Conservation (phyloP, 2,329 filamentous ascomycete genomes). For the Trichophyton mentagrophytes region DNA sequence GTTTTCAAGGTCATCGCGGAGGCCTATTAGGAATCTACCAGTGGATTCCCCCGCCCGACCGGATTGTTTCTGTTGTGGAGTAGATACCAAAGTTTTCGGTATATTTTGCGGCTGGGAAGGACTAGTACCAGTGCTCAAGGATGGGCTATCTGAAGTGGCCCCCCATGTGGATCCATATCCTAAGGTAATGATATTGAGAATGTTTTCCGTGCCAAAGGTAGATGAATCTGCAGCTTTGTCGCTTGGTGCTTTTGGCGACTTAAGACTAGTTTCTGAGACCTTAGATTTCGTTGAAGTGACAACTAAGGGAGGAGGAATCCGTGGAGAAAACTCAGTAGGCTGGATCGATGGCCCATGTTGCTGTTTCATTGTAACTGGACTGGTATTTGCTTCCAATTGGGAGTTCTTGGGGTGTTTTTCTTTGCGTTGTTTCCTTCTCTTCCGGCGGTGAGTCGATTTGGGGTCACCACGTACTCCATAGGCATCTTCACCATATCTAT, state of each 20-base stretch:
- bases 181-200: slow-evolving; percentile 39
- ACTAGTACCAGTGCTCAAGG: slow-evolving; percentile 18
- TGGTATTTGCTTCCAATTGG: not conserved
- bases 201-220: slow-evolving; percentile 30
- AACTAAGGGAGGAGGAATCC: slow-evolving; percentile 35
- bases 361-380: no score
- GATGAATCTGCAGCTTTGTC: slow-evolving; percentile 16
- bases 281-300: slow-evolving; percentile 12
- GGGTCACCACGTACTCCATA: slow-evolving; percentile 78
- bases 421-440: slow-evolving; percentile 10
- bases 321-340: slow-evolving; percentile 17
- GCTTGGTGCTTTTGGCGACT: slow-evolving; percentile 11
- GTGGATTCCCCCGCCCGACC: slow-evolving; percentile 16
- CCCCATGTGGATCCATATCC: slow-evolving; percentile 40
- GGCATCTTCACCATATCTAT: slow-evolving; percentile 67
- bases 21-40: slow-evolving; percentile 32
- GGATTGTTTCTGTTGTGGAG: slow-evolving; percentile 14
- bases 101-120: slow-evolving; percentile 13
- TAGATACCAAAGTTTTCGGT: slow-evolving; percentile 10
- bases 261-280: slow-evolving; percentile 12
- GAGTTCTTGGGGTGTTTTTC: not conserved
- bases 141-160: slow-evolving; percentile 23
- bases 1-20: slow-evolving; percentile 31
- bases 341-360: no score
- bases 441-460: slow-evolving; percentile 46